Percentiles rank a stretch among this genome's conserved stretches.
phyloP scores from a whole-genome alignment of 257 asterid species.

The Solanum arcanum region DNA sequence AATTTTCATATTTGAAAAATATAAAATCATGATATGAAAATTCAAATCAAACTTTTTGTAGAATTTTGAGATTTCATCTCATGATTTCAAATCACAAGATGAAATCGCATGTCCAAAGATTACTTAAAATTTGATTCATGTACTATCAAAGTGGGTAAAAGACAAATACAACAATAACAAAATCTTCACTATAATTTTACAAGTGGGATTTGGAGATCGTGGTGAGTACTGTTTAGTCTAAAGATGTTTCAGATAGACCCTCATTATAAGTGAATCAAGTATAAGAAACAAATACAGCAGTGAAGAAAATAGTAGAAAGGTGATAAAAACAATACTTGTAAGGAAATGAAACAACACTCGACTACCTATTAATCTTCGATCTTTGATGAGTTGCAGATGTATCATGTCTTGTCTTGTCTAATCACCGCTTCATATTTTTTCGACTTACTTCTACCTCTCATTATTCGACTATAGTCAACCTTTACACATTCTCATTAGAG shows the following conservation, averaged over 20 bases:
- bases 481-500: neutral
- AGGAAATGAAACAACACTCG: neutral
- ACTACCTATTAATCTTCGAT: neutral
- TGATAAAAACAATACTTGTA: neutral
- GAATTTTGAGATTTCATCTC: neutral
- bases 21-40: neutral
- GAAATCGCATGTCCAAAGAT: neutral
- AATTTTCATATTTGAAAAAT: neutral
- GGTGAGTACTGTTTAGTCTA: neutral
- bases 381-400: fast-evolving
- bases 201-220: neutral
- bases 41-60: neutral
- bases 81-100: too few species aligned
- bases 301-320: neutral
- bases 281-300: neutral
- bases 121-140: neutral
- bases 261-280: neutral
- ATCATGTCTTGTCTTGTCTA: neutral
- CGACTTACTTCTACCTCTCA: fast-evolving
- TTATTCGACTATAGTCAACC: neutral
- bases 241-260: neutral
- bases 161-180: neutral
- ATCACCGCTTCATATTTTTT: neutral
- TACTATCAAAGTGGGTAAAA: neutral
- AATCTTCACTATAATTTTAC: fast-evolving